Evolutionary conservation across 306 rosid genomes (phyloP).

Genomic region (Inga laurina): DNA sequence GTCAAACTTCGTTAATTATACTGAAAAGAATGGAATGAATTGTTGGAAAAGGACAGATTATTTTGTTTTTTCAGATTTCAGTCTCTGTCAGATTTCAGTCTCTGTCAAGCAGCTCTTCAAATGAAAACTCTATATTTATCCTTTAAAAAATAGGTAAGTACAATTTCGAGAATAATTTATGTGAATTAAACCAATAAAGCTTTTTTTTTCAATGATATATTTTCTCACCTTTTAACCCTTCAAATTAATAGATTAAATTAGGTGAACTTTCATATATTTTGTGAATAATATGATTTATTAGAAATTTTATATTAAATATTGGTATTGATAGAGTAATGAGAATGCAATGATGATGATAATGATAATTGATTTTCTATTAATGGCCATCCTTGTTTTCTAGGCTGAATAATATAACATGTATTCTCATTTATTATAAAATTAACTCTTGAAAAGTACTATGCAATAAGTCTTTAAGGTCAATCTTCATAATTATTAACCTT

Average conservation of each 20-base stretch:
- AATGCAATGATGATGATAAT: too few species aligned
- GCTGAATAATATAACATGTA: neutral
- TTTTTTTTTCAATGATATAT: too few species aligned
- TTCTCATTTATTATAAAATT: too few species aligned
- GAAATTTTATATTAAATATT: too few species aligned
- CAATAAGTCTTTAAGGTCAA: neutral
- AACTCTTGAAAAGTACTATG: neutral
- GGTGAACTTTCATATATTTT: neutral
- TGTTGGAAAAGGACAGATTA: neutral
- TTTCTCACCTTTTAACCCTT: neutral
- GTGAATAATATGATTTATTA: neutral
- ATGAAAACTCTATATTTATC: neutral
- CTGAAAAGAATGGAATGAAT: neutral
- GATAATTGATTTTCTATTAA: neutral
- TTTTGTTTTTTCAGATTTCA: neutral
- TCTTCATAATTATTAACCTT: too few species aligned
- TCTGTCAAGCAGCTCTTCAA: neutral
- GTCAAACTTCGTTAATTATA: neutral
- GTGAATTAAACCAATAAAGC: too few species aligned
- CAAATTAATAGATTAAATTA: neutral
- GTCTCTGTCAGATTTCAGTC: neutral
- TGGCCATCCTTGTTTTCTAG: neutral
- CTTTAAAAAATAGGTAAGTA: neutral
- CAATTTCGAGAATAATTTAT: neutral
- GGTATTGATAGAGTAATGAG: too few species aligned